Percentiles rank a stretch among this genome's conserved stretches.
Evolutionary conservation across 495 filamentous ascomycete genomes (phyloP).

Genomic region (Rhizodiscina lignyota): DNA sequence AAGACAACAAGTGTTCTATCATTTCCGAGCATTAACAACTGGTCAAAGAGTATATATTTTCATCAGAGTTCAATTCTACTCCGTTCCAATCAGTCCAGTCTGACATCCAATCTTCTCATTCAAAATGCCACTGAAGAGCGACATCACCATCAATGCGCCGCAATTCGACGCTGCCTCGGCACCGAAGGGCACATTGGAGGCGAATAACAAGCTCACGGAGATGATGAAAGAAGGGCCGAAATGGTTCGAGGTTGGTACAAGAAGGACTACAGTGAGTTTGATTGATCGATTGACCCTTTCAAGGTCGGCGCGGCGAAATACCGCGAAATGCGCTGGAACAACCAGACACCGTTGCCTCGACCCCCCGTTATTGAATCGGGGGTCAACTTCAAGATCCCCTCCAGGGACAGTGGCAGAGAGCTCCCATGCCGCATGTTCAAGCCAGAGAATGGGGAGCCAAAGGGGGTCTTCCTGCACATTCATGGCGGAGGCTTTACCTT

Average conservation of each 20-base stretch:
- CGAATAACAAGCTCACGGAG: slow-evolving; percentile 21
- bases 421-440: slow-evolving; percentile 33
- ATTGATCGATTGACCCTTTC: not conserved
- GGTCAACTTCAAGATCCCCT: slow-evolving; percentile 28
- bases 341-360: slow-evolving; percentile 25
- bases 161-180: slow-evolving; percentile 16
- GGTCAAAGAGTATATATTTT: too few relatives aligned
- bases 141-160: slow-evolving; percentile 12
- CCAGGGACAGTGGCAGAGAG: slow-evolving; percentile 27
- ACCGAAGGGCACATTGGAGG: slow-evolving; percentile 12
- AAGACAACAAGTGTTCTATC: too few relatives aligned
- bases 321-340: slow-evolving; percentile 27
- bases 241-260: slow-evolving; percentile 19
- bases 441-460: slow-evolving; percentile 23
- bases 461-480: slow-evolving; percentile 33
- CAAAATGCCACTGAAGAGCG: slow-evolving; percentile 16
- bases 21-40: too few relatives aligned
- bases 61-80: too few relatives aligned
- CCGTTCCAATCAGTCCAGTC: too few relatives aligned
- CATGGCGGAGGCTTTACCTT: slow-evolving; percentile 38
- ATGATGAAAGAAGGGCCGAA: slow-evolving; percentile 17
- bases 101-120: too few relatives aligned
- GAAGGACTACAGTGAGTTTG: not conserved
- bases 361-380: slow-evolving; percentile 21
- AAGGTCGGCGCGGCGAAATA: slow-evolving; percentile 28